These are phyloP conservation scores for Dryas drummondii DNA, from an alignment of 306 rosid species.

Conservation along the genomic window DNA sequence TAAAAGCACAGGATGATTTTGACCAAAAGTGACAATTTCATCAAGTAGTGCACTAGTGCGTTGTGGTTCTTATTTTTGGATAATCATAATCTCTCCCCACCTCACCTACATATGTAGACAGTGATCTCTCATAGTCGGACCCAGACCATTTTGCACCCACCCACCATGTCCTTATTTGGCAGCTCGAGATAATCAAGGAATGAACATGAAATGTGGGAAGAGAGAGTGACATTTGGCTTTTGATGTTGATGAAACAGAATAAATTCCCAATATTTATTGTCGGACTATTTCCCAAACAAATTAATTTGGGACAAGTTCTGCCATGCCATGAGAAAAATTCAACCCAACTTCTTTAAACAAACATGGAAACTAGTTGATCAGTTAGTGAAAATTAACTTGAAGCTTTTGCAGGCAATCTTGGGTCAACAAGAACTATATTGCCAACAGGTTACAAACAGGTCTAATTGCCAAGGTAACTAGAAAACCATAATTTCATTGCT, in stretches of 20 bases:
- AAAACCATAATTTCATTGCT: background rate
- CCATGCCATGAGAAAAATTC: no score
- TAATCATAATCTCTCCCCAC: constrained; percentile 14
- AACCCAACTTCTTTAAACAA: background rate
- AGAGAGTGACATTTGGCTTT: background rate
- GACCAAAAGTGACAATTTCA: constrained; percentile 23
- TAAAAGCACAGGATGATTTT: background rate
- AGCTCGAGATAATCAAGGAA: constrained; percentile 5
- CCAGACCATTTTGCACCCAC: constrained; percentile 29
- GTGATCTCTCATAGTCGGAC: constrained; percentile 36
- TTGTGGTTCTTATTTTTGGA: background rate
- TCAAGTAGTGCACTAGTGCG: constrained; percentile 19
- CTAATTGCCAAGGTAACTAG: no score
- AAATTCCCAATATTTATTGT: background rate
- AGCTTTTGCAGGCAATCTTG: background rate
- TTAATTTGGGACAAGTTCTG: background rate
- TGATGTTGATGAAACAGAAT: background rate
- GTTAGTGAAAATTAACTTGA: background rate
- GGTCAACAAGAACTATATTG: background rate
- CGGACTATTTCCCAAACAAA: background rate
- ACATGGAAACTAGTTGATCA: background rate
- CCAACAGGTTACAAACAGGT: no score
- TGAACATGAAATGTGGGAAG: background rate
- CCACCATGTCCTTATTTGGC: constrained; percentile 12
- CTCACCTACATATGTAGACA: constrained; percentile 9